Base-by-base conservation (phyloP, 1,284 basidiomycete genomes). In the Cutaneotrichosporon sp. region DNA sequence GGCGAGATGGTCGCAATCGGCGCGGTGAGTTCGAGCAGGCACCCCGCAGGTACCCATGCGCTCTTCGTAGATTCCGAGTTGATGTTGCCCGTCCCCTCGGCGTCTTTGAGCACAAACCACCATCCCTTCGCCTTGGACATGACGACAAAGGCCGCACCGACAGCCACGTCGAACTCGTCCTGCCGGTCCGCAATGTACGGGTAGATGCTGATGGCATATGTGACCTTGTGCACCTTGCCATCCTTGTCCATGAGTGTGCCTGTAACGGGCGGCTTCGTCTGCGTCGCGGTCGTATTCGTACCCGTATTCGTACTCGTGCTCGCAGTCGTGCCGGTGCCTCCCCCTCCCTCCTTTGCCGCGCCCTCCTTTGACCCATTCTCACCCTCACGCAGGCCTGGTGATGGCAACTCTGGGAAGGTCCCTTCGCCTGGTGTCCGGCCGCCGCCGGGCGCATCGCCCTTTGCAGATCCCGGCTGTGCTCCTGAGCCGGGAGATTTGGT, bases 91-190 rank as follows among this genome's bases (percentile, higher is more conserved):
- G 84, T 81, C 2, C 91, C 92, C 41, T 83, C 84, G 20, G 87
- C 86, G 71, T 98, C 96, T 29, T 89, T 84, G 69, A 97, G 92
- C 3, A 98, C 94, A 31, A 97, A 88, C 91, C 94, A 99, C 96
- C 96, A 98, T 0, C 96, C 96, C 57, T 93, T 86, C 14, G 91
- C 87, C 59, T 94, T 86, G 54, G 88, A 90, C 49, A 96, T 78
- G 65, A 97, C 94, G 61, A 97, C 84, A 73, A 96, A 97, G 0
- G 89, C 90, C 67, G 92, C 87, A 31, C 87, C 87, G 29, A 97
- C 91, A 39, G 88, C 84, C 3, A 98, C 94, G 69, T 97, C 91
- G 72, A 97, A 97, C 72, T 99, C 96, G 72, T 98, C 94, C 46
- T 90, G 88, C 68, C 93, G 86, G 75, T 97, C 92, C 9, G 92